A percentile compares a stretch with the other conserved stretches of the same genome.
phyloP scores from a whole-genome alignment of 495 filamentous ascomycete species.

The Articulospora tetracladia region DNA sequence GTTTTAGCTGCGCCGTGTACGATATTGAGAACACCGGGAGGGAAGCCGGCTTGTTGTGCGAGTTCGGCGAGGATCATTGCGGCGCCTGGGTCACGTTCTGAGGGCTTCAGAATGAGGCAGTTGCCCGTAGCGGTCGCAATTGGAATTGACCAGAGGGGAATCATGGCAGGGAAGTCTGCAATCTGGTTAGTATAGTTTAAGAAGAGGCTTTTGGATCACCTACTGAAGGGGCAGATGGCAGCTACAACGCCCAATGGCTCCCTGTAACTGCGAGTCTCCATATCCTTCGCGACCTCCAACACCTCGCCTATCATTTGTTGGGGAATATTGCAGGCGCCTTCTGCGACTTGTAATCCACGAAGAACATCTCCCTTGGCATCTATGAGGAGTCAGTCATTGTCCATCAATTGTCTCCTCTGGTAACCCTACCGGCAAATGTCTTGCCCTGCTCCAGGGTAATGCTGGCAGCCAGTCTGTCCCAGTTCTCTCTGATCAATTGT shows the following conservation, averaged over 20 bases:
- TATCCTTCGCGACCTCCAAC: conserved; percentile 96
- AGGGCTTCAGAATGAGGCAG: conserved; percentile 92
- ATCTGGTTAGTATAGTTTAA: conserved; percentile 8
- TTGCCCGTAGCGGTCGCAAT: conserved; percentile 94
- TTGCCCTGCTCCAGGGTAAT: conserved; percentile 99
- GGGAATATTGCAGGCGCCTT: conserved; percentile 92
- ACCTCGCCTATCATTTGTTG: conserved; percentile 92
- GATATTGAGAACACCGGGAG: conserved; percentile 90
- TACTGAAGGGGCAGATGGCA: conserved; percentile 98
- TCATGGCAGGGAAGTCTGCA: conserved; percentile 98
- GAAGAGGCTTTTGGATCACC: conserved; percentile 30
- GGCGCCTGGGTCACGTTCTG: conserved; percentile 96
- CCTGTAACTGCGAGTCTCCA: conserved; percentile 92
- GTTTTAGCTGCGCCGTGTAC: conserved; percentile 87
- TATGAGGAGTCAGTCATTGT: neutral
- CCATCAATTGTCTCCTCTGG: neutral
- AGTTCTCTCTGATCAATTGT: conserved; percentile 83
- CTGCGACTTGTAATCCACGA: conserved; percentile 91
- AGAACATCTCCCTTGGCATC: conserved; percentile 96
- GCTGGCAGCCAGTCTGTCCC: conserved; percentile 91
- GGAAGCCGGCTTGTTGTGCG: conserved; percentile 87
- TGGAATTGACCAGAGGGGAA: conserved; percentile 95
- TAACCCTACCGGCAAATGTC: conserved; percentile 62
- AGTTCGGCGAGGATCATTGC: conserved; percentile 97
- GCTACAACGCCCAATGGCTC: conserved; percentile 95